Evolutionary conservation across 176 grass and related monocot genomes (phyloP), one percentile per base, ranked within the genome.

Genomic region (Poa pratensis): DNA sequence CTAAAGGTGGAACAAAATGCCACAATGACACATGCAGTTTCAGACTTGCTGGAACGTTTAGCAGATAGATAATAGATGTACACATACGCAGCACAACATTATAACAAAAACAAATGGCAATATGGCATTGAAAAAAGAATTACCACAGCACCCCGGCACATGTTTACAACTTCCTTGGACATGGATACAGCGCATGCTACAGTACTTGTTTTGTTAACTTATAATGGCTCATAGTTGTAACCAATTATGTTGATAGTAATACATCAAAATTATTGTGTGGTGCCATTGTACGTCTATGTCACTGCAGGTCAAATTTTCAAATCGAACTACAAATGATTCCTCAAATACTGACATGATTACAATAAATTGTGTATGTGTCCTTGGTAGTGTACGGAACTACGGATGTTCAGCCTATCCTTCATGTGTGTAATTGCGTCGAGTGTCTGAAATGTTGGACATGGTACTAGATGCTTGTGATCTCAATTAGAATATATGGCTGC

Each of bases 401-500:
- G 9, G 14, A 19, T 61, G 72, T 37, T 70, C 55, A 40, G 9
- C 51, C n/a, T 63, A 88, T 75, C 20, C 37, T 83, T 27, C 16
- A 83, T 77, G 43, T 51, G 37, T 78, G 40, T 35, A 15, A 37
- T 2, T 12, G 39, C 58, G n/a, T 27, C 17, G 13, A 78, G 23
- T 42, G 39, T 62, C n/a, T 28, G n/a, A 61, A 37, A 37, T 37
- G 35, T 37, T 37, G 3, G 35, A 37, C 35, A 37, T 11, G 14
- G n/a, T 72, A 83, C 7, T 83, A 72, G 22, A 78, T 60, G 39
- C 32, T 8, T 70, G 39, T 10, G 24, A 69, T 17, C 64, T 46
- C 46, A 0, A 87, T 50, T 80, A 27, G 75, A 77, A 83, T 28
- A 83, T 43, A 32, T 45, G 61, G 11, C 53, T 71, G 5, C 17